Percentiles rank a stretch among this genome's conserved stretches.
phyloP scores from a whole-genome alignment of 306 rosid species.

The Cajanus cajan region DNA sequence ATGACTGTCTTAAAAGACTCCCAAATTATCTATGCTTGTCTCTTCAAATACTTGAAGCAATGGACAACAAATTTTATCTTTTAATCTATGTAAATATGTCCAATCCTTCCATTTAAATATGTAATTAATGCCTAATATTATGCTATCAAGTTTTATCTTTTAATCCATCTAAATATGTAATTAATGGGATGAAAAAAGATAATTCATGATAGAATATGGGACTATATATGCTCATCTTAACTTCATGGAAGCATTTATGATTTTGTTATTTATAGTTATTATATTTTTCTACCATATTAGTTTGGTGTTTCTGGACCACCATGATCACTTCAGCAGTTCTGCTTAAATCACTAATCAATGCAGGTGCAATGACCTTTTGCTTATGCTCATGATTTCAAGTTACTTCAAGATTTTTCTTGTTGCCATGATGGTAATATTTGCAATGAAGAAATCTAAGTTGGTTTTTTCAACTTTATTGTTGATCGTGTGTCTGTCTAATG shows the following conservation, averaged over 20 bases:
- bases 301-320: conserved; percentile 15
- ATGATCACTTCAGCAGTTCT: conserved; percentile 24
- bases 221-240: conserved; percentile 18
- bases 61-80: no score
- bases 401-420: conserved; percentile 85
- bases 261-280: not conserved
- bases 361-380: conserved; percentile 63
- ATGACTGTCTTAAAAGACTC: no score
- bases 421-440: conserved; percentile 66
- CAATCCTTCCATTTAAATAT: no score
- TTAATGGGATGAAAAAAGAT: not conserved
- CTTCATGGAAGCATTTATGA: not conserved
- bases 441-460: conserved; percentile 5
- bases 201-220: not conserved
- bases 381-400: conserved; percentile 73
- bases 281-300: not conserved
- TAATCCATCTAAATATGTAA: conserved; percentile 20
- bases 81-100: no score
- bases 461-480: conserved; percentile 8
- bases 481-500: not conserved
- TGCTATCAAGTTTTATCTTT: not conserved
- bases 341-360: conserved; percentile 20
- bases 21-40: no score
- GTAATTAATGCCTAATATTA: not conserved
- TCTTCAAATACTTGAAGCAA: no score